These are phyloP conservation scores for Henningerozyma blattae DNA, from an alignment of 805 yeast species.

Conservation along the genomic window DNA sequence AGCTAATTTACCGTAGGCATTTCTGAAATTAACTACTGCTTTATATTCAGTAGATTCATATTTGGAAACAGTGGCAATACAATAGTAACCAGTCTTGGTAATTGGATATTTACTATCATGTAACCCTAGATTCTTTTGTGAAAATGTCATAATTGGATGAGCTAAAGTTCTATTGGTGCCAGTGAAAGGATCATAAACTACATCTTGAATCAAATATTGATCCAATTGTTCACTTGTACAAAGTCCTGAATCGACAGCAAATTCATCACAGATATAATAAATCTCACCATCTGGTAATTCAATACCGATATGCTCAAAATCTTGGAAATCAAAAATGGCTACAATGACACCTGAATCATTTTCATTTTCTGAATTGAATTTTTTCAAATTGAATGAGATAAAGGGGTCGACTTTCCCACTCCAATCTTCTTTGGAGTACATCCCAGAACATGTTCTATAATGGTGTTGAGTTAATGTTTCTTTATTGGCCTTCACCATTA, in stretches of 20 bases:
- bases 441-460: constrained; percentile 75
- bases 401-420: constrained; percentile 64
- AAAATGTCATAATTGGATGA: constrained; percentile 45
- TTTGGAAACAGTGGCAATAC: constrained; percentile 62
- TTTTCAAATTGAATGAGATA: constrained; percentile 36
- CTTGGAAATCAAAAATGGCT: constrained; percentile 75
- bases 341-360: constrained; percentile 42
- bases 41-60: constrained; percentile 34
- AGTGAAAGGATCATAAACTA: constrained; percentile 30
- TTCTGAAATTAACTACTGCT: constrained; percentile 73
- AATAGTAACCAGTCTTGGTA: constrained; percentile 77
- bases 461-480: constrained; percentile 37
- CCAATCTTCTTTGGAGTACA: constrained; percentile 81
- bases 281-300: constrained; percentile 29
- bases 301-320: constrained; percentile 56
- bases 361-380: constrained; percentile 20
- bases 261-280: constrained; percentile 66
- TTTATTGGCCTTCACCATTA: constrained; percentile 27
- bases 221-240: constrained; percentile 50
- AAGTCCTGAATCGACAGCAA: constrained; percentile 40
- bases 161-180: constrained; percentile 41
- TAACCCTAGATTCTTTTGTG: constrained; percentile 44
- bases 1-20: constrained; percentile 80
- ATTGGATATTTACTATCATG: constrained; percentile 54
- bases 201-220: constrained; percentile 44